These are phyloP conservation scores for Alternaria viburni DNA, from an alignment of 2,329 filamentous ascomycete genomes.

Conservation along the genomic window DNA sequence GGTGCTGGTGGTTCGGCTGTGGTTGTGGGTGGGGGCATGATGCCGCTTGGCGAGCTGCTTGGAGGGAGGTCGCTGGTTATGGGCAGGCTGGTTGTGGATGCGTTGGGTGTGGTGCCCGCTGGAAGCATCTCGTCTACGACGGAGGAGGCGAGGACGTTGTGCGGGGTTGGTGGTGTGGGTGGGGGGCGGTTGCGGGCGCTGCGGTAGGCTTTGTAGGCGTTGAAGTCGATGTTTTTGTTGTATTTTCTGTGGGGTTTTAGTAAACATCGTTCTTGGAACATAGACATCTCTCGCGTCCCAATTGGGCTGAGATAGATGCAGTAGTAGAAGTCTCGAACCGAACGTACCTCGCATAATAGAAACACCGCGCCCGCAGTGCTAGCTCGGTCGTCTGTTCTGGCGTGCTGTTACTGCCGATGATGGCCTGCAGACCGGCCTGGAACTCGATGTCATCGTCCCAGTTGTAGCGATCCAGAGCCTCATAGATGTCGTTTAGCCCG, in stretches of 20 bases:
- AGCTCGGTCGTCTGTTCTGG: slow-evolving; percentile 63
- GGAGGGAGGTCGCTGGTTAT: neutral
- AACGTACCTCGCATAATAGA: slow-evolving; percentile 65
- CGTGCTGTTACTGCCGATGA: slow-evolving; percentile 64
- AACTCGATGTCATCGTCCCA: slow-evolving; percentile 74
- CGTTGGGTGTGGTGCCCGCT: neutral
- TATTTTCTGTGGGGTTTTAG: slow-evolving; percentile 41
- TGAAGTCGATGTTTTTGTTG: slow-evolving; percentile 65
- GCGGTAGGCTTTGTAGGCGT: slow-evolving; percentile 71
- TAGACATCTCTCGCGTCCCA: no score
- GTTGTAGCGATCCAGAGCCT: slow-evolving; percentile 68
- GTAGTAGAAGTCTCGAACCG: no score
- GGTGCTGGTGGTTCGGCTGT: slow-evolving; percentile 59
- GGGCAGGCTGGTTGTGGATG: neutral
- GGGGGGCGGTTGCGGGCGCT: slow-evolving; percentile 32
- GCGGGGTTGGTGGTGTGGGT: slow-evolving; percentile 23
- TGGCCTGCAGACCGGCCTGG: slow-evolving; percentile 70
- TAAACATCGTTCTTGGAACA: no score
- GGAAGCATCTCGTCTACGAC: slow-evolving; percentile 6
- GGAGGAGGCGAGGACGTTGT: slow-evolving; percentile 19
- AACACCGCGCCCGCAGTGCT: slow-evolving; percentile 71
- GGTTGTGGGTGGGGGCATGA: slow-evolving; percentile 31
- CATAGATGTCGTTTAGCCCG: slow-evolving; percentile 55
- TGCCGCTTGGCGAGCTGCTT: slow-evolving; percentile 19
- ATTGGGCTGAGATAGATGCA: no score